Conservation (phyloP, 352 stramenopile genomes). For the Vaucheria bursata region DNA sequence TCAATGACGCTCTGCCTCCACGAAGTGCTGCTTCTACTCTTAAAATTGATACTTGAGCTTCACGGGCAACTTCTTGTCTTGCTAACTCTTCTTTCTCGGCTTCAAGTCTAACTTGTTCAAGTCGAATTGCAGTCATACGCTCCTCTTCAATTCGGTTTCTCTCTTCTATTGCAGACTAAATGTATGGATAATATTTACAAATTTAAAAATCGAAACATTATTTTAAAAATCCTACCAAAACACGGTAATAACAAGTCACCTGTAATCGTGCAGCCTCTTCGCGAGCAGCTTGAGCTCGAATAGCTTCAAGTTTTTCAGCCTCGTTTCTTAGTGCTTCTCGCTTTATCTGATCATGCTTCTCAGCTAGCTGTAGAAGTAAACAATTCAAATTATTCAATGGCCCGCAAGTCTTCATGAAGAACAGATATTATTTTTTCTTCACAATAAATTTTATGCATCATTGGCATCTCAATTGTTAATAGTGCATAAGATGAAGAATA, state of each 20-base stretch:
- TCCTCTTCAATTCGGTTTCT: background rate
- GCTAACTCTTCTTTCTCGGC: background rate
- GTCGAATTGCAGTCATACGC: background rate
- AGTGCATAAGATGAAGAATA: no score
- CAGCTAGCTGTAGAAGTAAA: background rate
- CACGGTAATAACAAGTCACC: no score
- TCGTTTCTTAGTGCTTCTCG: background rate
- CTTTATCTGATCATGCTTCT: background rate
- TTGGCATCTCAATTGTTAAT: no score
- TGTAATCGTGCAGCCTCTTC: background rate
- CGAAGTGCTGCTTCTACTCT: background rate
- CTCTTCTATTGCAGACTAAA: background rate
- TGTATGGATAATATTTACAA: no score
- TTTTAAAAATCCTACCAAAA: no score
- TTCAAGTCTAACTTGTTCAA: background rate
- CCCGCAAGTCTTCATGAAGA: background rate
- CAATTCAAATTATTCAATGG: background rate
- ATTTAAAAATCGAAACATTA: no score
- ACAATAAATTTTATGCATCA: no score
- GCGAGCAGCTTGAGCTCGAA: background rate
- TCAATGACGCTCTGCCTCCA: slow-evolving; percentile 1
- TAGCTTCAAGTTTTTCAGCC: background rate
- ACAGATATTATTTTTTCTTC: no score
- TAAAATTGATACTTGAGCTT: no score
- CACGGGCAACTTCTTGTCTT: background rate